These are phyloP conservation scores for Epichloe sylvatica DNA, from an alignment of 2,329 filamentous ascomycete genomes.

Conservation along the genomic window DNA sequence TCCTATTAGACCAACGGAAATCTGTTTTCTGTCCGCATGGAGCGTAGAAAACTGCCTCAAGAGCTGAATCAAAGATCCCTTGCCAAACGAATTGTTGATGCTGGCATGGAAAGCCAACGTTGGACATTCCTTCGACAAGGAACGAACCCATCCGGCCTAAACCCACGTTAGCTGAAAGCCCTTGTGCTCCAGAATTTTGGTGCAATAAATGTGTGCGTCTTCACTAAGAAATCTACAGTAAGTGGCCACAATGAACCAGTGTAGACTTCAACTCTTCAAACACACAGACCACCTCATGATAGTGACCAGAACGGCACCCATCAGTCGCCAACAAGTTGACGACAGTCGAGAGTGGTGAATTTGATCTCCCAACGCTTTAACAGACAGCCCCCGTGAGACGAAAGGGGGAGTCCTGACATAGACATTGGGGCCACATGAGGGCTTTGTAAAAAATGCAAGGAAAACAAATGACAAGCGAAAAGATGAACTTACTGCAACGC, in stretches of 20 bases:
- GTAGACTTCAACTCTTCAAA: conserved; percentile 94
- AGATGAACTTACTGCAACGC: conserved; percentile 71
- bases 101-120: conserved; percentile 90
- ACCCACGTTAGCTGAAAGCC: conserved; percentile 5
- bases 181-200: neutral
- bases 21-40: conserved; percentile 83
- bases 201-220: conserved; percentile 58
- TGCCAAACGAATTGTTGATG: conserved; percentile 93
- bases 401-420: conserved; percentile 74
- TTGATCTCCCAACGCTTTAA: conserved; percentile 99
- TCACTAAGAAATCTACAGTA: conserved; percentile 95
- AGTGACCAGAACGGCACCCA: conserved; percentile 76
- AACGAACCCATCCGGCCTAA: conserved; percentile 84
- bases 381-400: conserved; percentile 72
- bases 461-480: neutral
- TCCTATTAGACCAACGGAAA: conserved; percentile 73
- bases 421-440: conserved; percentile 42
- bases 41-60: conserved; percentile 85
- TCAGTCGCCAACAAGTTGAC: conserved; percentile 41
- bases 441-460: conserved; percentile 6
- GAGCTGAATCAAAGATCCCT: conserved; percentile 83
- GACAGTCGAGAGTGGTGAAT: conserved; percentile 29
- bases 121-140: conserved; percentile 78
- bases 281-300: conserved; percentile 67
- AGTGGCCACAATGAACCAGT: conserved; percentile 40